Percentiles rank a stretch among this genome's conserved stretches.
Conservation (phyloP, 108 stramenopile species). For the Skeletonema marinoi region DNA sequence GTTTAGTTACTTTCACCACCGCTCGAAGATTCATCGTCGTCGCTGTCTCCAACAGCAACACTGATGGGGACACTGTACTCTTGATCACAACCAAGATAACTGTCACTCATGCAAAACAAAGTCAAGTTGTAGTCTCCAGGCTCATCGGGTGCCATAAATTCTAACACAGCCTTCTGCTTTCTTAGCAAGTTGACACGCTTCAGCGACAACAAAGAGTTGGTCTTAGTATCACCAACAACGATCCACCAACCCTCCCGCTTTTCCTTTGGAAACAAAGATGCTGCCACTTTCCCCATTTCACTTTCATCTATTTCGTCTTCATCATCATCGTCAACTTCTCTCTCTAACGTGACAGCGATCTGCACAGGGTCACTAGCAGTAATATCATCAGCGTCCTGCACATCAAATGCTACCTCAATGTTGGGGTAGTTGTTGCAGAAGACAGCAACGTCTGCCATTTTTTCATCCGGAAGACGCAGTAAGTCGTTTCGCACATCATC, state of each 20-base stretch:
- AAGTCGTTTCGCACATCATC: constrained; percentile 93
- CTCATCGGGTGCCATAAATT: constrained; percentile 94
- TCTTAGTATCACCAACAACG: constrained; percentile 90
- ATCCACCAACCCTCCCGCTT: constrained; percentile 98
- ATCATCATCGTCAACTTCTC: constrained; percentile 90
- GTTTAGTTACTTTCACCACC: constrained; percentile 51
- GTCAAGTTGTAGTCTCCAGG: constrained; percentile 92
- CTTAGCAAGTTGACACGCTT: constrained; percentile 88
- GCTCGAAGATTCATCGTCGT: constrained; percentile 56
- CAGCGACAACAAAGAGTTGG: constrained; percentile 89
- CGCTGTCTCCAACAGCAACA: constrained; percentile 76
- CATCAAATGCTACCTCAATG: constrained; percentile 89
- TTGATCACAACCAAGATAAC: constrained; percentile 97
- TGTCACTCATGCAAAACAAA: constrained; percentile 98
- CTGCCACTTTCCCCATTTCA: constrained; percentile 76
- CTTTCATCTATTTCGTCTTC: constrained; percentile 82
- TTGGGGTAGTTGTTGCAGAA: constrained; percentile 99
- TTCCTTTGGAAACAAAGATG: constrained; percentile 88
- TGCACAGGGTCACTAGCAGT: constrained; percentile 88
- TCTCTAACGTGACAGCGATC: constrained; percentile 86
- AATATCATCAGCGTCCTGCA: constrained; percentile 86
- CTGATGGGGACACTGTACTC: constrained; percentile 89
- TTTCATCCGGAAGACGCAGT: constrained; percentile 85
- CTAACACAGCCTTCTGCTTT: constrained; percentile 74
- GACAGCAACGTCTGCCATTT: constrained; percentile 96